A percentile compares a stretch with the other conserved stretches of the same genome.
Evolutionary conservation across 345 rosid genomes (phyloP).

Genomic region (Leavenworthia alabamica): DNA sequence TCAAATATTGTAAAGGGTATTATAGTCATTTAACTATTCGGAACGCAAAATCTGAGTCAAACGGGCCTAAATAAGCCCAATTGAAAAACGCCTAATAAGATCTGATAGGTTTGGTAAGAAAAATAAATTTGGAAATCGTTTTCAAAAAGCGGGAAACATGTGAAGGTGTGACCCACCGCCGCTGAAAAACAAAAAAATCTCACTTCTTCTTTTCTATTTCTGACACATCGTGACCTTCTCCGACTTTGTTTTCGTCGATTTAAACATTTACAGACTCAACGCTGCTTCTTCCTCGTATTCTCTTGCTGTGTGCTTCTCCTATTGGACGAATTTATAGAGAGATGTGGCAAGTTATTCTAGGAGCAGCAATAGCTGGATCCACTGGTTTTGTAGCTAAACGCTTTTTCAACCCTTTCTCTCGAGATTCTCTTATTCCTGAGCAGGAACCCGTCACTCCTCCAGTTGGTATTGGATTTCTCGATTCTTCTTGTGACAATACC

Average conservation of each 20-base stretch:
- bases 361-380: slow-evolving; percentile 74
- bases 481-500: slow-evolving; percentile 31
- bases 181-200: slow-evolving; percentile 1
- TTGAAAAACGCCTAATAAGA: not conserved
- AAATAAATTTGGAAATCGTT: slow-evolving; percentile 21
- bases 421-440: not conserved
- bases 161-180: slow-evolving; percentile 31
- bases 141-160: slow-evolving; percentile 55
- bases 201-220: not conserved
- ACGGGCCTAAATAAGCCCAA: not conserved
- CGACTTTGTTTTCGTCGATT: slow-evolving; percentile 13
- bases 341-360: slow-evolving; percentile 79
- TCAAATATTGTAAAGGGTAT: not conserved
- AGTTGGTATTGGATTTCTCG: slow-evolving; percentile 12
- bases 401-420: slow-evolving; percentile 34
- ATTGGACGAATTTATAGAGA: not conserved
- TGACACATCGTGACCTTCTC: slow-evolving; percentile 18
- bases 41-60: not conserved
- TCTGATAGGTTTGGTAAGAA: slow-evolving; percentile 18
- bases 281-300: slow-evolving; percentile 4
- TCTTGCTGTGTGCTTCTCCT: not conserved
- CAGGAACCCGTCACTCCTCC: slow-evolving; percentile 12
- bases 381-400: slow-evolving; percentile 56
- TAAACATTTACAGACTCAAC: slow-evolving; percentile 11
- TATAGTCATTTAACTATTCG: not conserved